Evolutionary conservation across 2,329 filamentous ascomycete species (phyloP).

Genomic region (Phoma sp.): DNA sequence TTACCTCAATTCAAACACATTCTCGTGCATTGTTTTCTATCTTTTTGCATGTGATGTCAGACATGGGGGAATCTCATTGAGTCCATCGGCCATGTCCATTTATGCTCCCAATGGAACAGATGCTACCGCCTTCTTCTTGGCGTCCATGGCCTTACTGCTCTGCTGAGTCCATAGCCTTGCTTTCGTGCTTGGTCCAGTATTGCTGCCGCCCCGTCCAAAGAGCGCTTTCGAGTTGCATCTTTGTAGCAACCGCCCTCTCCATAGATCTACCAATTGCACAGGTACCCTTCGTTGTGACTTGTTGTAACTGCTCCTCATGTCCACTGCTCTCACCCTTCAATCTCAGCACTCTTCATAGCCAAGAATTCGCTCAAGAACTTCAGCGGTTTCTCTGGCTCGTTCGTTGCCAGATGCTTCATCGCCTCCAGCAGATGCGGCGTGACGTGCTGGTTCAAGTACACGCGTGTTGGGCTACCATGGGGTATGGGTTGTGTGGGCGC

Average conservation of each 20-base stretch:
- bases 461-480: constrained; percentile 57
- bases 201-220: background rate
- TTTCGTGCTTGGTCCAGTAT: background rate
- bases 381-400: constrained; percentile 60
- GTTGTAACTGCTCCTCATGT: background rate
- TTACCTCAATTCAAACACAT: constrained; percentile 37
- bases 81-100: background rate
- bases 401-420: constrained; percentile 60
- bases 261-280: constrained; percentile 3
- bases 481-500: constrained; percentile 49
- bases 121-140: too few species aligned
- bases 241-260: too few species aligned
- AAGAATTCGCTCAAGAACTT: constrained; percentile 59
- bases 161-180: too few species aligned
- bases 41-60: constrained; percentile 17
- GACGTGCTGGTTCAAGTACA: constrained; percentile 59
- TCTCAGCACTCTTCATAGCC: constrained; percentile 55
- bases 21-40: constrained; percentile 19
- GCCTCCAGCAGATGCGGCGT: constrained; percentile 60
- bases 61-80: constrained; percentile 28
- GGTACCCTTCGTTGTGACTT: background rate
- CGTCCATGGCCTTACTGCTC: background rate
- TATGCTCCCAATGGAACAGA: background rate
- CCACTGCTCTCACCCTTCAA: constrained; percentile 48
- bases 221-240: background rate